Evolutionary conservation across 2,329 filamentous ascomycete species (phyloP), one percentile per base, ranked within the genome.

Genomic region (Sporothrix pallida): DNA sequence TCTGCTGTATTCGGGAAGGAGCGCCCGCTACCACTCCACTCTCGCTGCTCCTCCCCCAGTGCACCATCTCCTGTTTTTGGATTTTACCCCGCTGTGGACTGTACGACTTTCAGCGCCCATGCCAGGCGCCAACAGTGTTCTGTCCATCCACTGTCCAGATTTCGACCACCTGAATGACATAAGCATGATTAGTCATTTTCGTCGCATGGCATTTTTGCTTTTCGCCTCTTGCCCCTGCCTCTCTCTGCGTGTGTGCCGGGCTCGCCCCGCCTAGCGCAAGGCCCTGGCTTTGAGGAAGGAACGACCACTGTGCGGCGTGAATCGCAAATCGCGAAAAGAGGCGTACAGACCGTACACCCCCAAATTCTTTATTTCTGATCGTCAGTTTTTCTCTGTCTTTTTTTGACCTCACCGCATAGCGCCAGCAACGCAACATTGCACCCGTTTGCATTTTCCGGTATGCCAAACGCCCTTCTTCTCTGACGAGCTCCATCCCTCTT

Each of bases 311-410:
- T 70, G 23, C 65, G 37, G 31, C 37, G 68, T 58, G 52, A 60
- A 70, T 58, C 68, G 68, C 68, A 70, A 70, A 60, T 70, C 68
- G 52, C 68, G 68, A 69, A 69, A 56, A 56, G 20, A 50, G 26
- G 26, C 46, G 42, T 56, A 50, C 67, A 70, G 56, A 70, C 50
- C 6, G 68, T 54, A 6, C 46, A 56, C 31, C 48, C 46, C 48
- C 23, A 54, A 42, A 50, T 17, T 67, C 20, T 15, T 6, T 17
- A 23, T 20, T 70, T 31, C 2, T n/a, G 50, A 58, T 46, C 52
- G 37, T 31, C 52, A 46, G 37, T 70, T 37, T 56, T 56, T n/a
- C 44, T 44, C 12, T 50, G 44, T 15, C 13, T 23, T 7, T 56
- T 23, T 37, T 37, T 37, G 20, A 62, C 58, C 15, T 62, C 23